These are phyloP conservation scores for Aureobasidium leucospermi DNA, from an alignment of 2,329 filamentous ascomycete genomes.

Conservation along the genomic window DNA sequence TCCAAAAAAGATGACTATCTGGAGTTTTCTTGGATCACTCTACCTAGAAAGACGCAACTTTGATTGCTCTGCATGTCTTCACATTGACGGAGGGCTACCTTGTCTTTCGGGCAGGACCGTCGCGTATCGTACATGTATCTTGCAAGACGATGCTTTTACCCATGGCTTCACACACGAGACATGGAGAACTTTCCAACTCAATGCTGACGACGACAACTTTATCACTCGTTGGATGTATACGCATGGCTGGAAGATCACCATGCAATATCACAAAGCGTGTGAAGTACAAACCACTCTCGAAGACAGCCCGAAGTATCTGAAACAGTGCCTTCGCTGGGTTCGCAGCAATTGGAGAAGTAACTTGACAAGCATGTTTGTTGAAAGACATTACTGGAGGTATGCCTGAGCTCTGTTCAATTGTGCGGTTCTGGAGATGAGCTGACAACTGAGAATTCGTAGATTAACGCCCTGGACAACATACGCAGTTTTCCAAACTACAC, in stretches of 20 bases:
- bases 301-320: slow-evolving; percentile 79
- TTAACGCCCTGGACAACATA: slow-evolving; percentile 92
- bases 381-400: slow-evolving; percentile 81
- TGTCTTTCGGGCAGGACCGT: slow-evolving; percentile 94
- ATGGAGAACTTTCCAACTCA: slow-evolving; percentile 81
- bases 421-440: neutral
- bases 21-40: slow-evolving; percentile 83
- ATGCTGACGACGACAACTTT: slow-evolving; percentile 97
- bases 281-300: slow-evolving; percentile 91
- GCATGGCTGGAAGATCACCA: slow-evolving; percentile 87
- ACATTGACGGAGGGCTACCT: slow-evolving; percentile 90
- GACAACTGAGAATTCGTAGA: slow-evolving; percentile 39
- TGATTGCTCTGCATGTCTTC: slow-evolving; percentile 90
- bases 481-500: slow-evolving; percentile 83
- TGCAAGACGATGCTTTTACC: slow-evolving; percentile 78
- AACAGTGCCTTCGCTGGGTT: slow-evolving; percentile 90
- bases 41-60: slow-evolving; percentile 95
- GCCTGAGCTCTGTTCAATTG: slow-evolving; percentile 33
- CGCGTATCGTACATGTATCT: slow-evolving; percentile 81
- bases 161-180: slow-evolving; percentile 86
- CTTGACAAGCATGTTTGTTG: slow-evolving; percentile 77
- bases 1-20: slow-evolving; percentile 57
- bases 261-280: slow-evolving; percentile 87
- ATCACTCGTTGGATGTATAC: slow-evolving; percentile 93
- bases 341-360: slow-evolving; percentile 98